phyloP scores from a whole-genome alignment of 306 rosid species.

The Trifolium fragiferum region DNA sequence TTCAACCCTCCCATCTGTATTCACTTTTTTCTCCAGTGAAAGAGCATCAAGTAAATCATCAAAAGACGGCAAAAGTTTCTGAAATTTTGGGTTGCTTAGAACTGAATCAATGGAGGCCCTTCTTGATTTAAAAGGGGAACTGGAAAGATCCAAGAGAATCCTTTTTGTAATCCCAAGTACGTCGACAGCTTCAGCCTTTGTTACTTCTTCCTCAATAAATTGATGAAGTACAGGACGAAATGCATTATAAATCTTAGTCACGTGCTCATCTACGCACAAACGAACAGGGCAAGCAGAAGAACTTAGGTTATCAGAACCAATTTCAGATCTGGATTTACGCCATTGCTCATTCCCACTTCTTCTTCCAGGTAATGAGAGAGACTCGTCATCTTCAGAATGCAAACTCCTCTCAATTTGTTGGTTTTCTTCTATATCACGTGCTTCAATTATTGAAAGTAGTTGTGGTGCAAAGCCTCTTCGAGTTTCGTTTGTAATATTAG shows the following conservation, averaged over 20 bases:
- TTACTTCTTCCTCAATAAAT: slow-evolving; percentile 59
- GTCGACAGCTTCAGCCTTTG: slow-evolving; percentile 59
- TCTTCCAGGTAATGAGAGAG: slow-evolving; percentile 88
- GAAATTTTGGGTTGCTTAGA: slow-evolving; percentile 46
- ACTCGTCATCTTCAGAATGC: slow-evolving; percentile 58
- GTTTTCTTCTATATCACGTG: slow-evolving; percentile 71
- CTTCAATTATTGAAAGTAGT: slow-evolving; percentile 63
- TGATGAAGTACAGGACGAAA: slow-evolving; percentile 63
- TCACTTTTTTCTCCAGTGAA: slow-evolving; percentile 59
- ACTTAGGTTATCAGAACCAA: slow-evolving; percentile 66
- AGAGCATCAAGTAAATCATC: slow-evolving; percentile 62
- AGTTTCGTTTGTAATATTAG: slow-evolving; percentile 59
- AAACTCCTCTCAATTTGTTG: slow-evolving; percentile 62
- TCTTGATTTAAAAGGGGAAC: slow-evolving; percentile 74
- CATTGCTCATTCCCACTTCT: slow-evolving; percentile 90
- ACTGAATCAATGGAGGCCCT: slow-evolving; percentile 55
- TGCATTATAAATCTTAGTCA: slow-evolving; percentile 72
- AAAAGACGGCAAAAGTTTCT: slow-evolving; percentile 65
- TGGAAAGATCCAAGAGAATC: slow-evolving; percentile 54
- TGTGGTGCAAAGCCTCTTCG: slow-evolving; percentile 66
- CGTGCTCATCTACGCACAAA: slow-evolving; percentile 82
- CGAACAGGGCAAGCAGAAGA: slow-evolving; percentile 76
- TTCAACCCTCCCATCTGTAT: slow-evolving; percentile 64
- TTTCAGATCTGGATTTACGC: slow-evolving; percentile 81
- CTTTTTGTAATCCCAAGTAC: slow-evolving; percentile 59